phyloP scores from a whole-genome alignment of 805 yeast genomes.

The Starmerella lactis-condensi region DNA sequence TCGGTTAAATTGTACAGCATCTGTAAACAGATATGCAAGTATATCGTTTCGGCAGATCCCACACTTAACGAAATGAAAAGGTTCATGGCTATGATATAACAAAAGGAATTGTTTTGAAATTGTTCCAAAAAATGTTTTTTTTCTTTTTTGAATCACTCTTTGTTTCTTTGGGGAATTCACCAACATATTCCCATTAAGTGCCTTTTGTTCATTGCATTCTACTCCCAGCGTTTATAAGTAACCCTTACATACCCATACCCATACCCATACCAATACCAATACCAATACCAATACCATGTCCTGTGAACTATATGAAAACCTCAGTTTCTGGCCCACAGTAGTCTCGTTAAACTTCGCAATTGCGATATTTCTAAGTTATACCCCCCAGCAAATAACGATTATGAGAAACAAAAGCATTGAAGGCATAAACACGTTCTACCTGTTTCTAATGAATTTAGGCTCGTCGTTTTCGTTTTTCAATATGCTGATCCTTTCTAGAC shows the following conservation, averaged over 20 bases:
- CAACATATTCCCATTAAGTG: too few species aligned
- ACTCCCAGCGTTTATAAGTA: too few species aligned
- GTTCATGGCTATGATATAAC: conserved; percentile 9
- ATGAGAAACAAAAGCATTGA: conserved; percentile 43
- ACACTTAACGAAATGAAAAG: conserved; percentile 16
- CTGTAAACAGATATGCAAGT: conserved; percentile 25
- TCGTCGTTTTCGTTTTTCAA: conserved; percentile 53
- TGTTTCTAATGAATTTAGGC: conserved; percentile 47
- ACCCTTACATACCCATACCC: too few species aligned
- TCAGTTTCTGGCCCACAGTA: conserved; percentile 25
- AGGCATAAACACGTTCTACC: conserved; percentile 57
- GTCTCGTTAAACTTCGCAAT: conserved; percentile 37
- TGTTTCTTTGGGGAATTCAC: too few species aligned
- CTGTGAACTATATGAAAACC: conserved; percentile 11
- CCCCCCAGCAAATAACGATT: conserved; percentile 57
- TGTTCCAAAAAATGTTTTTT: too few species aligned
- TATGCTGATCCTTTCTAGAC: conserved; percentile 39
- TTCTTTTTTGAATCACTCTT: too few species aligned
- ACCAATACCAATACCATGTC: conserved; percentile 5
- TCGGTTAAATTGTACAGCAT: conserved; percentile 21
- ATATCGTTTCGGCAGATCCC: conserved; percentile 24
- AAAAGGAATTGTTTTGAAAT: conserved; percentile 1
- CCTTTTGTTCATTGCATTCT: too few species aligned
- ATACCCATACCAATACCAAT: too few species aligned
- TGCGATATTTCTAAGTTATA: conserved; percentile 52